Evolutionary conservation across 805 yeast genomes (phyloP), one percentile per base, ranked within the genome.

Genomic region (Tetrapisispora nanseiensis): DNA sequence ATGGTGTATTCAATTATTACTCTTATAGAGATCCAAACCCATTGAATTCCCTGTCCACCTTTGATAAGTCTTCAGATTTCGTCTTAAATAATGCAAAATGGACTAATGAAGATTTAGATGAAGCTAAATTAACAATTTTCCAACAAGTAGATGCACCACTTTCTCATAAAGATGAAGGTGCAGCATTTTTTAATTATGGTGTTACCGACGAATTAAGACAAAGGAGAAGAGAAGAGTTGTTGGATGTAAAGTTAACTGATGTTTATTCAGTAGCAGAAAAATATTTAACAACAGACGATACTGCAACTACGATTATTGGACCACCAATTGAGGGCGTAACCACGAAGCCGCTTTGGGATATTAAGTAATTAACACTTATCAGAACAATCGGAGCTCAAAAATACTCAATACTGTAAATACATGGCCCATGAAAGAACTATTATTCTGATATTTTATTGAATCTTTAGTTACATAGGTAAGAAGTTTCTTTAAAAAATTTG

Each of bases 21-120:
- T 87, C 97, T 0, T 92, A 90, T 67, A 74, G 98, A 51, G 98
- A 92, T 61, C 98, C 98, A 15, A 81, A 85, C 49, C 86, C 96
- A 1, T 57, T 72, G 30, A 75, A 77, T 48, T 82, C 96, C 2
- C 59, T 85, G 10, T 62, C 68, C 3, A 74, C 82, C 1, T 84
- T 85, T 57, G 58, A 63, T 21, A 62, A 68, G 4, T 68, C 79
- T 2, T 79, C 78, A 2, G 57, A 63, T 9, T 72, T 73, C 60
- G 75, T 77, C 1, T 45, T 68, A 16, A 62, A 65, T 5, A 61
- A 66, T n/a, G 46, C 52, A 2, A 59, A 63, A 22, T 81, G 86
- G 83, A 68, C 71, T 11, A 71, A 69, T 0, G 63, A 67, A 12
- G 95, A 86, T 50, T 66, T 92, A 39, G 85, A 85, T 49, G 95